A percentile compares a stretch with the other conserved stretches of the same genome.
These are phyloP conservation scores for Phytophthora podocarpi DNA, from an alignment of 352 stramenopile genomes.

Conservation along the genomic window DNA sequence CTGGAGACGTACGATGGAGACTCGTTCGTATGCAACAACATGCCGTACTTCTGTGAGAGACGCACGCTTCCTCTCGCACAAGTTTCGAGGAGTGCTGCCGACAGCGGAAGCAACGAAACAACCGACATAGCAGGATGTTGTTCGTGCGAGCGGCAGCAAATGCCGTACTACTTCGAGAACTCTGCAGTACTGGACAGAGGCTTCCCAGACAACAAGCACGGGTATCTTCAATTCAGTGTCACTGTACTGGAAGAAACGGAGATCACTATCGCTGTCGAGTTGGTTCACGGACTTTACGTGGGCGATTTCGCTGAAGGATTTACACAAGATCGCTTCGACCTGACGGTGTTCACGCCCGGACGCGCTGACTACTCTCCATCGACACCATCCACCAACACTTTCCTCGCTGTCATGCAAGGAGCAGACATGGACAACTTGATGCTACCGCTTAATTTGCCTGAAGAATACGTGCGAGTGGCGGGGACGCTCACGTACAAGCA, in stretches of 20 bases:
- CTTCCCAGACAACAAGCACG: conserved; percentile 96
- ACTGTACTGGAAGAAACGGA: conserved; percentile 79
- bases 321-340: conserved; percentile 77
- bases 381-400: conserved; percentile 63
- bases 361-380: conserved; percentile 69
- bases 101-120: conserved; percentile 32
- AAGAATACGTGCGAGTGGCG: conserved; percentile 54
- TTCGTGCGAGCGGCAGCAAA: conserved; percentile 82
- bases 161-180: conserved; percentile 91
- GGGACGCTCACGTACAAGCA: conserved; percentile 63
- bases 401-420: conserved; percentile 87
- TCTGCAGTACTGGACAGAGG: conserved; percentile 57
- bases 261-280: conserved; percentile 92
- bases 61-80: conserved; percentile 33
- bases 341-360: conserved; percentile 90
- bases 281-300: conserved; percentile 94
- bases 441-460: conserved; percentile 95
- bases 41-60: conserved; percentile 71
- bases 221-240: conserved; percentile 92
- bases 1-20: conserved; percentile 45
- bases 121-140: conserved; percentile 70
- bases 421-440: conserved; percentile 83
- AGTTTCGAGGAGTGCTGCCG: conserved; percentile 11
- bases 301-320: conserved; percentile 89
- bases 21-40: conserved; percentile 50